Conservation (phyloP, 2,329 filamentous ascomycete genomes). For the Thielaviopsis populi region DNA sequence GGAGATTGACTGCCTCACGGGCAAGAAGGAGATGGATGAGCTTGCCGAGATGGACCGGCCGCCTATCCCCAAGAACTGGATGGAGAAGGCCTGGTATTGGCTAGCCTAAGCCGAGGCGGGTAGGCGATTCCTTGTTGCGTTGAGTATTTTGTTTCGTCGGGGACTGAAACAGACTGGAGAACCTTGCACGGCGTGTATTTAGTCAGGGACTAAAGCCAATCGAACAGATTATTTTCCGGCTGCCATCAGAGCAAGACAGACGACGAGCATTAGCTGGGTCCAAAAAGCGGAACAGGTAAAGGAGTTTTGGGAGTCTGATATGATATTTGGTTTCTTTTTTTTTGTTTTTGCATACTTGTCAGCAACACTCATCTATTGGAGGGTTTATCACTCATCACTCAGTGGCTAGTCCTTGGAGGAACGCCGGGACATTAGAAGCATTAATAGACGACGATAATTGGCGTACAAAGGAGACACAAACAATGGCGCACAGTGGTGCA, state of each 20-base stretch:
- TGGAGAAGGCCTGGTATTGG: slow-evolving; percentile 43
- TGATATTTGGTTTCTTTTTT: not conserved
- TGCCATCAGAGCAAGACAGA: slow-evolving; percentile 20
- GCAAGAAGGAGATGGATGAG: slow-evolving; percentile 48
- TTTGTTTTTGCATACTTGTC: not conserved
- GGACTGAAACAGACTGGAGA: not conserved
- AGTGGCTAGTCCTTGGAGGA: not conserved
- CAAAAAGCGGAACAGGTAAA: not conserved
- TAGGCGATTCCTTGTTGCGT: not conserved
- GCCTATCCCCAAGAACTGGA: slow-evolving; percentile 35
- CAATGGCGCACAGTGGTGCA: not conserved
- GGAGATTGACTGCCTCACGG: slow-evolving; percentile 41
- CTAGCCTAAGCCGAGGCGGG: slow-evolving; percentile 27
- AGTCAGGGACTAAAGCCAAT: slow-evolving; percentile 21
- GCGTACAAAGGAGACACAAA: not conserved
- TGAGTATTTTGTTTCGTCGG: not conserved
- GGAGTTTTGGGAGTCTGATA: slow-evolving; percentile 1
- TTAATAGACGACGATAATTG: not conserved
- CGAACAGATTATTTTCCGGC: slow-evolving; percentile 29
- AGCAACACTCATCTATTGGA: slow-evolving; percentile 21
- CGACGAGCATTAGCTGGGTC: not conserved
- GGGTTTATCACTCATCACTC: not conserved
- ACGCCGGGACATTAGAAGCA: not conserved
- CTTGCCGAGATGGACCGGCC: slow-evolving; percentile 34
- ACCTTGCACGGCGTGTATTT: not conserved